Percentiles rank a stretch among this genome's conserved stretches.
Evolutionary conservation across 768 basidiomycete species (phyloP).

Genomic region (Tricholoma terreum): DNA sequence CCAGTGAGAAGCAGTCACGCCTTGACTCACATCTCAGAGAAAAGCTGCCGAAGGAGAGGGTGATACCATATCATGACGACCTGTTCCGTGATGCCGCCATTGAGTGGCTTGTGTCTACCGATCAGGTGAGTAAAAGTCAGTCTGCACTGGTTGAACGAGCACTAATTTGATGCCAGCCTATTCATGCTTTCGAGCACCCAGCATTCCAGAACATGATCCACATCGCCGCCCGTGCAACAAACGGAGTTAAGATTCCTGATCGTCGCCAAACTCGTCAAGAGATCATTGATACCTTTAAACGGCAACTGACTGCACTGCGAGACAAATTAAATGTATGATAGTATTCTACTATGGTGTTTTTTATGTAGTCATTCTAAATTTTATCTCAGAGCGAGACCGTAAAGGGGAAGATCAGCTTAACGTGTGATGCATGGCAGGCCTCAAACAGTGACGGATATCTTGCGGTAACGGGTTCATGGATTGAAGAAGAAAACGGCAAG

Average conservation of each 20-base stretch:
- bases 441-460: slow-evolving; percentile 35
- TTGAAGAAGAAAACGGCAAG: too few relatives aligned
- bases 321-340: slow-evolving; percentile 11
- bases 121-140: too few relatives aligned
- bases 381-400: slow-evolving; percentile 1
- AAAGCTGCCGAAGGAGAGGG: too few relatives aligned
- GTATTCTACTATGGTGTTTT: too few relatives aligned
- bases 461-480: slow-evolving; percentile 37
- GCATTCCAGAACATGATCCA: too few relatives aligned
- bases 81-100: too few relatives aligned
- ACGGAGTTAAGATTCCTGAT: too few relatives aligned
- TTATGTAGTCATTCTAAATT: too few relatives aligned
- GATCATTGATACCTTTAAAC: slow-evolving; percentile 22
- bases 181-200: slow-evolving; percentile 1
- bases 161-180: background rate
- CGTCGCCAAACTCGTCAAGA: too few relatives aligned
- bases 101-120: slow-evolving; percentile 31
- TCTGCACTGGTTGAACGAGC: background rate
- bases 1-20: background rate
- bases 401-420: slow-evolving; percentile 19
- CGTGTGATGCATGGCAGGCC: slow-evolving; percentile 42
- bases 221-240: too few relatives aligned
- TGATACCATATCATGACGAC: too few relatives aligned
- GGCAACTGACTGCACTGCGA: background rate
- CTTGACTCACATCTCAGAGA: slow-evolving; percentile 5